Percentiles rank a stretch among this genome's conserved stretches.
Evolutionary conservation across 2,329 filamentous ascomycete genomes (phyloP).

Genomic region (Arthrinium puccinioides): DNA sequence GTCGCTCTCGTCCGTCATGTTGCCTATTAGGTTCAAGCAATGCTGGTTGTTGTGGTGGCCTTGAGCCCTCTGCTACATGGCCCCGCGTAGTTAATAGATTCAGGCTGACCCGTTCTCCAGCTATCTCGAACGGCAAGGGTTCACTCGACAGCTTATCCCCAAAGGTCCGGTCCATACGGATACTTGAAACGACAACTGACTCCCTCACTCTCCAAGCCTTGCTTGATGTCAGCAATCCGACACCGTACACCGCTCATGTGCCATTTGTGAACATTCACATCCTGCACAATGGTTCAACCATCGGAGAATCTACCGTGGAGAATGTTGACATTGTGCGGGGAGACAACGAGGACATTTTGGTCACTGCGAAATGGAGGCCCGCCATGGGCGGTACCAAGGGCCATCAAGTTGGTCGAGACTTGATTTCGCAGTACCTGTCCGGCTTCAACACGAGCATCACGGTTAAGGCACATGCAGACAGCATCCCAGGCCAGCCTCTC

Average conservation of each 20-base stretch:
- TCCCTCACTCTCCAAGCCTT: conserved; percentile 64
- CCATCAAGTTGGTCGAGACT: conserved; percentile 55
- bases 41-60: conserved; percentile 10
- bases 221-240: conserved; percentile 86
- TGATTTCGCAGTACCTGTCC: conserved; percentile 82
- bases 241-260: conserved; percentile 74
- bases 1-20: conserved; percentile 21
- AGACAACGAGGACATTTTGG: conserved; percentile 61
- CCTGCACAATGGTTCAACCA: conserved; percentile 60
- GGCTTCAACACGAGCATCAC: conserved; percentile 79
- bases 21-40: conserved; percentile 12
- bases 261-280: conserved; percentile 75
- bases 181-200: conserved; percentile 64
- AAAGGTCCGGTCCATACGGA: conserved; percentile 61
- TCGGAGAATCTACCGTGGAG: conserved; percentile 67
- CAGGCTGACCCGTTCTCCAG: conserved; percentile 37
- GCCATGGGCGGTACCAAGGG: conserved; percentile 55
- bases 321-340: conserved; percentile 60
- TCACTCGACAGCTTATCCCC: conserved; percentile 45
- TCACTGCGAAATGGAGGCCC: conserved; percentile 72
- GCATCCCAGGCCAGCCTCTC: conserved; percentile 65
- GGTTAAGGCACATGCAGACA: conserved; percentile 61
- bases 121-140: conserved; percentile 50
- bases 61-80: conserved; percentile 9
- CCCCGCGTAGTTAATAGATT: conserved; percentile 3